phyloP scores from a whole-genome alignment of 306 rosid genomes.

The Geum urbanum region DNA sequence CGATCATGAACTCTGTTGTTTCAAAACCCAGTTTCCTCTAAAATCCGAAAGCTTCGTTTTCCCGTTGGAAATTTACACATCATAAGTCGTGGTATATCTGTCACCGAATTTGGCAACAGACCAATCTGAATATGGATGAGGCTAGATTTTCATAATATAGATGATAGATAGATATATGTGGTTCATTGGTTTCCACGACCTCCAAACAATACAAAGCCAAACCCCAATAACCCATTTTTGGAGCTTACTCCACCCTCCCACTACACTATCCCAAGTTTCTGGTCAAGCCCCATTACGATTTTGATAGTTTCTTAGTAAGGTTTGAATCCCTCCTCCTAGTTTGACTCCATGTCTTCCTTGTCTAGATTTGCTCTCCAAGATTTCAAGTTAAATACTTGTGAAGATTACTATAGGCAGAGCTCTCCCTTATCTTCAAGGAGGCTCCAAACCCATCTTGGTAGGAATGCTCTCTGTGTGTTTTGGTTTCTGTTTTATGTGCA shows the following conservation, averaged over 20 bases:
- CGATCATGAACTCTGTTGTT: too few species aligned
- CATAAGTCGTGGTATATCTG: not conserved
- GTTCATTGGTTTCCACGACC: slow-evolving; percentile 39
- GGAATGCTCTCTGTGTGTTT: slow-evolving; percentile 1
- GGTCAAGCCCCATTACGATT: not conserved
- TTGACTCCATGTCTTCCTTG: slow-evolving; percentile 51
- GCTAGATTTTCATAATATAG: not conserved
- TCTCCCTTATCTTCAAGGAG: slow-evolving; percentile 28
- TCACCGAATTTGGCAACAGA: not conserved
- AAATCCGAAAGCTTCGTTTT: not conserved
- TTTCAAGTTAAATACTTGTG: slow-evolving; percentile 26
- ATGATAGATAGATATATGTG: slow-evolving; percentile 12
- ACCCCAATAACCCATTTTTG: not conserved
- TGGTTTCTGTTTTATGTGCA: not conserved
- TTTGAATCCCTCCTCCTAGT: not conserved
- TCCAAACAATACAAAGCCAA: slow-evolving; percentile 6
- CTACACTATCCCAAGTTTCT: not conserved
- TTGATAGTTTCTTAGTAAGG: not conserved
- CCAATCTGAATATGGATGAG: slow-evolving; percentile 25
- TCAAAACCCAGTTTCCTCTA: not conserved
- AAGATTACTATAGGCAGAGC: slow-evolving; percentile 30
- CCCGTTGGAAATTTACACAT: not conserved
- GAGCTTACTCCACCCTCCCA: not conserved
- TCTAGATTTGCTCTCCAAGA: slow-evolving; percentile 48
- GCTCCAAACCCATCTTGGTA: slow-evolving; percentile 50